A percentile compares a stretch with the other conserved stretches of the same genome.
Evolutionary conservation across 768 basidiomycete species (phyloP).

Genomic region (Scleroderma bovista): DNA sequence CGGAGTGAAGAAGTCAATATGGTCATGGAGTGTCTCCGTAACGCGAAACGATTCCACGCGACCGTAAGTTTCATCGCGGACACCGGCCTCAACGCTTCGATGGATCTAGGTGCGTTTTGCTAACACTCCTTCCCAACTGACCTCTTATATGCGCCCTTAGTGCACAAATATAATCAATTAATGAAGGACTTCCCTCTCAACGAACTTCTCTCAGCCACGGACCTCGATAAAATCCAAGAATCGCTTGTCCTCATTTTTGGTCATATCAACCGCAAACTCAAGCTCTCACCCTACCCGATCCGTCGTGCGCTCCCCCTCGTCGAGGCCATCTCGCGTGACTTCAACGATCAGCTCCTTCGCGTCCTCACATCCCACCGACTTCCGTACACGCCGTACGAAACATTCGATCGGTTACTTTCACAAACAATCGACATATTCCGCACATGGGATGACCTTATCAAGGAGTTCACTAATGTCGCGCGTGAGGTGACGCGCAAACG

Average conservation of each 20-base stretch:
- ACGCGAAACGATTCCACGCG: conserved; percentile 94
- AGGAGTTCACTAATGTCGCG: conserved; percentile 89
- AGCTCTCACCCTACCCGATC: conserved; percentile 94
- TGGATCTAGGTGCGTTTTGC: conserved; percentile 65
- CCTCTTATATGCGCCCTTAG: conserved; percentile 34
- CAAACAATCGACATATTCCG: conserved; percentile 75
- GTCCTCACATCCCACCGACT: conserved; percentile 89
- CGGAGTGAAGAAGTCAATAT: conserved; percentile 87
- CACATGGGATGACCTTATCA: conserved; percentile 86
- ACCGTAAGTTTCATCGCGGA: conserved; percentile 98
- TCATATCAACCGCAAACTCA: conserved; percentile 94
- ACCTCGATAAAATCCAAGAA: conserved; percentile 92
- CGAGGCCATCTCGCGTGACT: conserved; percentile 96
- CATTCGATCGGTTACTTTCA: conserved; percentile 81
- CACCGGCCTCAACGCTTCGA: conserved; percentile 92
- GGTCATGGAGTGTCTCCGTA: conserved; percentile 90
- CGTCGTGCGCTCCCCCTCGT: conserved; percentile 93
- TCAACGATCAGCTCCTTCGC: conserved; percentile 90
- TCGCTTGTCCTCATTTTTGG: conserved; percentile 81
- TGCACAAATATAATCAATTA: conserved; percentile 95
- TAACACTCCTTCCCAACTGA: background rate
- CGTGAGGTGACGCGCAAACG: conserved; percentile 90
- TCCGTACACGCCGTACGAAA: conserved; percentile 90
- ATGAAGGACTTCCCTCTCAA: conserved; percentile 99
- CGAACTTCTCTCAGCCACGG: conserved; percentile 93